Evolutionary conservation across 768 basidiomycete genomes (phyloP), one percentile per base, ranked within the genome.

Genomic region (Lactarius trivialis): DNA sequence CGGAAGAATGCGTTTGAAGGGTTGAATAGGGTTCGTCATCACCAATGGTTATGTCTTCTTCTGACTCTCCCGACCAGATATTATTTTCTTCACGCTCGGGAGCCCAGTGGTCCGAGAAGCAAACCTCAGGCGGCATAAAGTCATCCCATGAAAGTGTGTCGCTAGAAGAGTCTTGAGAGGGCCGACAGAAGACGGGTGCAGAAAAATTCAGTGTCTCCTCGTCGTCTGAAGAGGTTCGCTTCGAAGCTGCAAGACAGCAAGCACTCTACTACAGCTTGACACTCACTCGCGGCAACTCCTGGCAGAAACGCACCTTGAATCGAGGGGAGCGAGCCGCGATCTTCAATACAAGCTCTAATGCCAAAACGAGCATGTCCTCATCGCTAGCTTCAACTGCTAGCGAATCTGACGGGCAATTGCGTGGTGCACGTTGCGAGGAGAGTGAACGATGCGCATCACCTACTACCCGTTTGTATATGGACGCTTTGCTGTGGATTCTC

Each of bases 281-380:
- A 56, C 14, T n/a, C 3, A 32, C 45, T 33, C 34, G 30, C 2
- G 28, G 19, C n/a, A 8, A 34, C 24, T 43, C 50, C 19, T 37
- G 17, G 8, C 17, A 39, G 21, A 50, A 49, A 55, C 37, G 24
- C n/a, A 64, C 63, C 33, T 60, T 64, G 15, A 64, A 60, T 51
- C 48, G 39, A 45, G 53, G 58, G 21, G 63, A 24, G 14, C 63
- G 63, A 51, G 63, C 28, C 3, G 63, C 37, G 24, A 51, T 28
- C 49, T 56, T 64, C 48, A 64, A n/a, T 21, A 64, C 45, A 34
- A 65, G 39, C 41, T 64, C 61, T 45, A 63, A 55, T 39, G 65
- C 65, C 54, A 43, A 59, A 58, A 59, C 19, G n/a, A 65, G 56
- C 28, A 53, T 49, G 19, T 61, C 45, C n/a, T 52, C 53, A 33